Conservation (phyloP, 257 asterid genomes). For the Nicotiana attenuata region DNA sequence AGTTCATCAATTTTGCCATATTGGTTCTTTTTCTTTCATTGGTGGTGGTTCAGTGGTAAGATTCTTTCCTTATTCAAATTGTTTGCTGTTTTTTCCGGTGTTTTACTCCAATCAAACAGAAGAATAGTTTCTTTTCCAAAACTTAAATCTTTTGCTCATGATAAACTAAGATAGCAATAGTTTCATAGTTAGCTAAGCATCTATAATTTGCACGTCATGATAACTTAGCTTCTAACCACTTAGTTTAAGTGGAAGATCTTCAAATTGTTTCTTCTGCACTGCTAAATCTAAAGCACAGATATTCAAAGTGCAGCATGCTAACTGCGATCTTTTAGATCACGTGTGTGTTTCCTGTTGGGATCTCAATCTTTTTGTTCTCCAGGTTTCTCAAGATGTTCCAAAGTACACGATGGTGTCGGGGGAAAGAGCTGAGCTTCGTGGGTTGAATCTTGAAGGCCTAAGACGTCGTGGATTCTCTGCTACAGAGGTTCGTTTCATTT, state of each 20-base stretch:
- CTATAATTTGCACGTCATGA: background rate
- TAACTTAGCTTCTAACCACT: background rate
- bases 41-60: constrained; percentile 96
- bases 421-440: constrained; percentile 94
- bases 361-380: constrained; percentile 4
- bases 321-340: background rate
- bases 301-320: background rate
- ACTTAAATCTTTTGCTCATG: background rate
- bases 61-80: background rate
- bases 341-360: background rate
- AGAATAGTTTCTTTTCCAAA: background rate
- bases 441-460: constrained; percentile 85
- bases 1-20: constrained; percentile 85
- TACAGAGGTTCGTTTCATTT: constrained; percentile 51
- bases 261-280: background rate
- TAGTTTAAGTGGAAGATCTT: background rate
- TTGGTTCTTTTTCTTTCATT: constrained; percentile 87
- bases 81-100: background rate
- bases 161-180: background rate
- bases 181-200: background rate
- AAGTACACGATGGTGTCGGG: constrained; percentile 90
- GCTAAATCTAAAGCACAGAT: background rate
- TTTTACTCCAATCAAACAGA: background rate
- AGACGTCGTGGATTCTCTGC: constrained; percentile 76
- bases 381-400: constrained; percentile 95